Conservation (phyloP, 495 filamentous ascomycete genomes). For the Neurospora hispaniola region DNA sequence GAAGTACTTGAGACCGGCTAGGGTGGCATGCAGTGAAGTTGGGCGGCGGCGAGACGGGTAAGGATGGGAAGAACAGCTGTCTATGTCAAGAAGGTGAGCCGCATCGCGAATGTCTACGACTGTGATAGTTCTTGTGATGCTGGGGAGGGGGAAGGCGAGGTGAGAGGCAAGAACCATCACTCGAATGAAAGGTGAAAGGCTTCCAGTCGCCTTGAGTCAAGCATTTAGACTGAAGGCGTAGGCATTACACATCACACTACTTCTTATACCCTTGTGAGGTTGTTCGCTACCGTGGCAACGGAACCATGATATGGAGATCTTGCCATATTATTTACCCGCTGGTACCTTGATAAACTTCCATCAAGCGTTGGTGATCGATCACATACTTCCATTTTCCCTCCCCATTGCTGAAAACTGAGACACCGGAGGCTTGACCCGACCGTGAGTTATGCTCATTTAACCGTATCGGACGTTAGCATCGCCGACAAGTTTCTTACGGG, state of each 20-base stretch:
- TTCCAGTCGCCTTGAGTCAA: not conserved
- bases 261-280: not conserved
- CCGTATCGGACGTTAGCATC: not conserved
- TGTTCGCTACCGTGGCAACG: not conserved
- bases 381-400: not conserved
- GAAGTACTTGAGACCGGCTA: conserved; percentile 37
- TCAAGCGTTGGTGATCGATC: not conserved
- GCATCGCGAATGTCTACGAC: conserved; percentile 1
- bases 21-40: conserved; percentile 30
- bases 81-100: not conserved
- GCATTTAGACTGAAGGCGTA: not conserved
- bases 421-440: not conserved
- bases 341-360: not conserved
- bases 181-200: not conserved
- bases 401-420: not conserved
- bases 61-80: conserved; percentile 7
- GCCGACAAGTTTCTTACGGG: not conserved
- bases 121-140: not conserved
- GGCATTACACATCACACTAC: not conserved
- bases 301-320: not conserved
- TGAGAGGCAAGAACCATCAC: not conserved
- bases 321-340: not conserved
- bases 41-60: conserved; percentile 10
- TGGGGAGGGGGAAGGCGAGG: not conserved
- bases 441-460: not conserved